Evolutionary conservation across 2,329 filamentous ascomycete genomes (phyloP).

Genomic region (Apiospora koreana): DNA sequence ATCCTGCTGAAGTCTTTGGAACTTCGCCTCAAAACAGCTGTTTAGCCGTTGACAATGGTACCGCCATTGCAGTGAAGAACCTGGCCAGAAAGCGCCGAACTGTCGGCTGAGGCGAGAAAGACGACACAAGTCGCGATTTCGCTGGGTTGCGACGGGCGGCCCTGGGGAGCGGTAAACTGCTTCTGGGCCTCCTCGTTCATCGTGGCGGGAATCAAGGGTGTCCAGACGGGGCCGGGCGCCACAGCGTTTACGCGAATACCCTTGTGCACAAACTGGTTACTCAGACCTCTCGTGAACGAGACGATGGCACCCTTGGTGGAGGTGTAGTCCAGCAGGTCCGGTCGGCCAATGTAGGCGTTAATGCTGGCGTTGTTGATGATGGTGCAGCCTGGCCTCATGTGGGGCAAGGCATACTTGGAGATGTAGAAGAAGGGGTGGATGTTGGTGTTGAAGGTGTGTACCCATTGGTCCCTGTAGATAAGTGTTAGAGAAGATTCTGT

Average conservation of each 20-base stretch:
- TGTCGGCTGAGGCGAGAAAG: conserved; percentile 76
- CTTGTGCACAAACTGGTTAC: conserved; percentile 70
- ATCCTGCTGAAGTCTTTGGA: background rate
- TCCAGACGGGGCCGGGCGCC: conserved; percentile 79
- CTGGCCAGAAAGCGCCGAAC: conserved; percentile 74
- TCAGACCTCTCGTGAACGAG: conserved; percentile 75
- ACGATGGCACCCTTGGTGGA: conserved; percentile 78
- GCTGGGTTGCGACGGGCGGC: conserved; percentile 74
- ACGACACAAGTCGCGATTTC: conserved; percentile 83
- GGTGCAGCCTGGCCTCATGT: conserved; percentile 72
- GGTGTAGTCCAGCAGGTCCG: conserved; percentile 81
- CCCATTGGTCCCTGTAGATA: conserved; percentile 68
- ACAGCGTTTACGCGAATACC: conserved; percentile 64
- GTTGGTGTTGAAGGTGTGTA: conserved; percentile 78
- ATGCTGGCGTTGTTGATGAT: conserved; percentile 88
- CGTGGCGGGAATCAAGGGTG: conserved; percentile 71
- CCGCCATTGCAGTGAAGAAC: conserved; percentile 56
- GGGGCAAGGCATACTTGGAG: conserved; percentile 73
- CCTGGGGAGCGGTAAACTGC: conserved; percentile 74
- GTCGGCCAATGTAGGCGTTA: conserved; percentile 79
- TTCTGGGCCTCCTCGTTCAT: conserved; percentile 73
- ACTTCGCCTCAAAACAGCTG: background rate
- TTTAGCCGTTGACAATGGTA: conserved; percentile 48
- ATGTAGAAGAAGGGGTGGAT: conserved; percentile 83
- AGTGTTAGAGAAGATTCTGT: background rate